Evolutionary conservation across 768 basidiomycete species (phyloP).

Genomic region (Pilatotrama ljubarskyi): DNA sequence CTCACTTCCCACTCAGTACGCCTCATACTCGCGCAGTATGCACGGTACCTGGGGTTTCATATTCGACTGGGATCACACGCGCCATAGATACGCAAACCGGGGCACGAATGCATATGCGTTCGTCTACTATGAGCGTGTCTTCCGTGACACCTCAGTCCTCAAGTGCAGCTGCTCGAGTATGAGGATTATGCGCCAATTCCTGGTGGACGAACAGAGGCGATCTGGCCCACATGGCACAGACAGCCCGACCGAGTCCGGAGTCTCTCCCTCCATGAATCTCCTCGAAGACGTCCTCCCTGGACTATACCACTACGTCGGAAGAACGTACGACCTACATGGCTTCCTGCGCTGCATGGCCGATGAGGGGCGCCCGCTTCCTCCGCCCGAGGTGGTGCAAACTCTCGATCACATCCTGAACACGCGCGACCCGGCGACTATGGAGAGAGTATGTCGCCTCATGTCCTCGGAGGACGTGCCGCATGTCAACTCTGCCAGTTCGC

Average conservation of each 20-base stretch:
- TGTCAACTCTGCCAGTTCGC: too few species aligned
- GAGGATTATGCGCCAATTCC: too few species aligned
- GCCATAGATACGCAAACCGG: not conserved
- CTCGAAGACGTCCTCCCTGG: not conserved
- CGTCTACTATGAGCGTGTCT: not conserved
- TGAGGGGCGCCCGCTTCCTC: not conserved
- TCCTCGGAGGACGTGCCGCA: too few species aligned
- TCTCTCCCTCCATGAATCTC: too few species aligned
- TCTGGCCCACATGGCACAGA: too few species aligned
- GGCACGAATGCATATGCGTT: not conserved
- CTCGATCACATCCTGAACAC: not conserved
- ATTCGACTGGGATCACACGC: not conserved
- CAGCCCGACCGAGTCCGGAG: too few species aligned
- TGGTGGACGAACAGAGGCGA: not conserved
- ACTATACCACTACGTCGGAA: not conserved
- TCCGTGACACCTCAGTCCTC: not conserved
- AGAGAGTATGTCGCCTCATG: too few species aligned
- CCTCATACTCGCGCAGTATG: not conserved
- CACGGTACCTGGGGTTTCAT: not conserved
- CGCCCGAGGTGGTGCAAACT: not conserved
- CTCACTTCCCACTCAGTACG: not conserved
- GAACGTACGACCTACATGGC: not conserved
- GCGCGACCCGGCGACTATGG: not conserved
- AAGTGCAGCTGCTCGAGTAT: too few species aligned
- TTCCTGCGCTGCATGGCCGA: not conserved